These are phyloP conservation scores for Malus hybrid DNA, from an alignment of 331 rosid genomes.

Conservation along the genomic window DNA sequence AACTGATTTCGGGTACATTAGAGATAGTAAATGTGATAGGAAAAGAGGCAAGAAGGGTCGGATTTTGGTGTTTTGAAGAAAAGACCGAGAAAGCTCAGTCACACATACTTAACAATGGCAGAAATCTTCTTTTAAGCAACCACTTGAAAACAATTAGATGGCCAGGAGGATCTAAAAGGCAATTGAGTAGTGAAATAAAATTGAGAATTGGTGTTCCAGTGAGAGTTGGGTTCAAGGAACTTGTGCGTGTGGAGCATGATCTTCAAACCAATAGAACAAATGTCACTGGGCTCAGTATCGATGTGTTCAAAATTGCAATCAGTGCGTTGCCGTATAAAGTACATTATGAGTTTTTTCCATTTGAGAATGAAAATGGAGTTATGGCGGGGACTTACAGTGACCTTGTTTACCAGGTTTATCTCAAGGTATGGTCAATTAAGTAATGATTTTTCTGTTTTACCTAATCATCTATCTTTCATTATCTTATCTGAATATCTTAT, in stretches of 20 bases:
- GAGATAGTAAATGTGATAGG: constrained; percentile 16
- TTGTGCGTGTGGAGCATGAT: background rate
- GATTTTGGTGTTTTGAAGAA: background rate
- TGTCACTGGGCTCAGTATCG: constrained; percentile 12
- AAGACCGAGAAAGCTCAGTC: too few relatives aligned
- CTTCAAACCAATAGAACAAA: background rate
- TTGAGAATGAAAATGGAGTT: background rate
- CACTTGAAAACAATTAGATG: constrained; percentile 8
- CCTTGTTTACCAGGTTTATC: constrained; percentile 11
- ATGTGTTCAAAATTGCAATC: constrained; percentile 4
- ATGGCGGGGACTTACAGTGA: background rate
- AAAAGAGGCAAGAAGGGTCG: constrained; percentile 4
- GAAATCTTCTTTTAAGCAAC: background rate
- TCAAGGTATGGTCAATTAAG: background rate
- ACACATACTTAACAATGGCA: background rate
- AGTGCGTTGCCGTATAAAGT: background rate
- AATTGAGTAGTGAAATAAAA: background rate
- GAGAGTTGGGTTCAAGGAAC: background rate
- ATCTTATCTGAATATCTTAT: background rate
- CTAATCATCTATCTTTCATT: background rate
- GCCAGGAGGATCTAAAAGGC: constrained; percentile 19
- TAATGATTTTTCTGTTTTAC: background rate
- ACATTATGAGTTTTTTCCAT: constrained; percentile 1
- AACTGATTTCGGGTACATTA: background rate
- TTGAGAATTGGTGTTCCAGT: constrained; percentile 17